phyloP scores from a whole-genome alignment of 1,139 yeast species.

The Geotrichum siamense region DNA sequence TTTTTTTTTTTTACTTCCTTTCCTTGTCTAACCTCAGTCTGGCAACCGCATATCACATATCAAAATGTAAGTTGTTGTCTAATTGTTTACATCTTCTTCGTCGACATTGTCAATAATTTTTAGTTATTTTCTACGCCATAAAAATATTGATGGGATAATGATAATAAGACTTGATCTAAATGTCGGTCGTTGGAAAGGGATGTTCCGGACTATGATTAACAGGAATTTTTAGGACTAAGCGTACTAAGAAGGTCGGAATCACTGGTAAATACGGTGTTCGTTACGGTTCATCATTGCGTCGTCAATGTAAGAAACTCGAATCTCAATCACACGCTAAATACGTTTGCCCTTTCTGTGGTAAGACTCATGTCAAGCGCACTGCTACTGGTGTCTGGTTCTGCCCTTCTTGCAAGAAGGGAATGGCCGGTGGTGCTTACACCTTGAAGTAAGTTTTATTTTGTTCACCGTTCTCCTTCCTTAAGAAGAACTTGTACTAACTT shows the following conservation, averaged over 20 bases:
- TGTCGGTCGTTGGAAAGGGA: too few species aligned
- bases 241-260: conserved; percentile 99
- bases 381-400: conserved; percentile 99
- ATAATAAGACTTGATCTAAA: background rate
- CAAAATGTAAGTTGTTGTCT: conserved; percentile 14
- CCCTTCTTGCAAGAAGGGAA: conserved; percentile 88
- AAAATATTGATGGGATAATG: too few species aligned
- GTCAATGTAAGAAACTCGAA: conserved; percentile 99
- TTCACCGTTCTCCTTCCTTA: background rate
- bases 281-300: conserved; percentile 99
- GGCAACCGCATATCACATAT: conserved; percentile 15
- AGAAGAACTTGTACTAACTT: conserved; percentile 1
- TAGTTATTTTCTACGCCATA: too few species aligned
- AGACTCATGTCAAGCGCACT: conserved; percentile 95
- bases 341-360: conserved; percentile 99
- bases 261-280: conserved; percentile 99
- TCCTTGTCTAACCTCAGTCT: conserved; percentile 10
- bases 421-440: conserved; percentile 99
- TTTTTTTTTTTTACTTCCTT: background rate
- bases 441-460: conserved; percentile 45
- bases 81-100: too few species aligned
- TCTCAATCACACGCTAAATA: conserved; percentile 98
- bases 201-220: too few species aligned
- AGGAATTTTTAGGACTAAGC: conserved; percentile 66
- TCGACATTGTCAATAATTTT: too few species aligned